Conservation (phyloP, 768 basidiomycete genomes). For the Boletus bicolor region DNA sequence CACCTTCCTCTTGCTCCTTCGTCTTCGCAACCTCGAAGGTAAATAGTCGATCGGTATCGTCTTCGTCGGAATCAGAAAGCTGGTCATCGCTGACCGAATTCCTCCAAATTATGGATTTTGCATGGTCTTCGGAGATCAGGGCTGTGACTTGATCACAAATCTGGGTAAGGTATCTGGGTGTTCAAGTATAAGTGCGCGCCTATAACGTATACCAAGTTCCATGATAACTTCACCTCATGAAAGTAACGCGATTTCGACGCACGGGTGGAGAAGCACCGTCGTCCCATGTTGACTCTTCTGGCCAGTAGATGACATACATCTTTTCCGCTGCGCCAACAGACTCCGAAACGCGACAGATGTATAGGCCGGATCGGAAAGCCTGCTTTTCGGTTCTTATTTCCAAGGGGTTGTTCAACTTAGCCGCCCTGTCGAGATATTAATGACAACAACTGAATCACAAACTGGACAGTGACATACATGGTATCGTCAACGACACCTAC, state of each 20-base stretch:
- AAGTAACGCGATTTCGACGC: constrained; percentile 51
- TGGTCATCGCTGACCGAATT: constrained; percentile 29
- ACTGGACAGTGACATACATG: constrained; percentile 34
- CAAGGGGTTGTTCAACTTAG: constrained; percentile 2
- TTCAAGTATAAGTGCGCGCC: not conserved
- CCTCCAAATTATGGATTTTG: constrained; percentile 43
- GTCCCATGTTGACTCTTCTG: constrained; percentile 57
- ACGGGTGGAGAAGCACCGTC: constrained; percentile 47
- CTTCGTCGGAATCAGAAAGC: constrained; percentile 30
- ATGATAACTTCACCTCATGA: constrained; percentile 47
- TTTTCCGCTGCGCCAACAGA: constrained; percentile 10
- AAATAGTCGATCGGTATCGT: constrained; percentile 50
- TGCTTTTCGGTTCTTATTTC: constrained; percentile 13
- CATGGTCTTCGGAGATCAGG: constrained; percentile 47
- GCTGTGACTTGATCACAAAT: constrained; percentile 52
- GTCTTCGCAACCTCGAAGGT: constrained; percentile 56
- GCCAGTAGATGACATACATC: constrained; percentile 60
- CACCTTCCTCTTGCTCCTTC: constrained; percentile 54
- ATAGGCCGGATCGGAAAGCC: constrained; percentile 49
- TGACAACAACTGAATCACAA: not conserved
- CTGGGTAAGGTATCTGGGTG: constrained; percentile 53
- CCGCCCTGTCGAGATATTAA: constrained; percentile 10
- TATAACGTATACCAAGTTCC: not conserved
- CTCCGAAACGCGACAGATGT: constrained; percentile 35
- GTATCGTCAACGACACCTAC: constrained; percentile 36